Evolutionary conservation across 768 basidiomycete species (phyloP).

Genomic region (Tricholoma matsutake): DNA sequence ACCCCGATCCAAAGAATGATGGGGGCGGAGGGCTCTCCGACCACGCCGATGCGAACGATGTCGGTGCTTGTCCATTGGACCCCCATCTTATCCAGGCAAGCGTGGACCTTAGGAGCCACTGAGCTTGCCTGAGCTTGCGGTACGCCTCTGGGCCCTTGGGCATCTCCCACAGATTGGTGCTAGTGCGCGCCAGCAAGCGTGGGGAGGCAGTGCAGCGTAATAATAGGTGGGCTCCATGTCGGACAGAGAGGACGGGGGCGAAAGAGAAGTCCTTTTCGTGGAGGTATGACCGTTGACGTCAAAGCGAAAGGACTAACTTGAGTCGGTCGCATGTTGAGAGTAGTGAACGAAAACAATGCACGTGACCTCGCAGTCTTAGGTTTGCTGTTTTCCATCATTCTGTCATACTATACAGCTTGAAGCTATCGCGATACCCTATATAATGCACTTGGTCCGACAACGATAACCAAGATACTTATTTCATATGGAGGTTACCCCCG

Average conservation of each 20-base stretch:
- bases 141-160: slow-evolving; percentile 5
- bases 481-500: slow-evolving; percentile 19
- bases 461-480: background rate
- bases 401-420: background rate
- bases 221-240: background rate
- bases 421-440: slow-evolving; percentile 6
- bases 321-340: too few species aligned
- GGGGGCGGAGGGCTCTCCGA: slow-evolving; percentile 12
- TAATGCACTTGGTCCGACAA: slow-evolving; percentile 4
- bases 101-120: slow-evolving; percentile 5
- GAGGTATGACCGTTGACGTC: too few species aligned
- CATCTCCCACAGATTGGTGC: slow-evolving; percentile 1
- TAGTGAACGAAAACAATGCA: too few species aligned
- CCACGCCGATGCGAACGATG: slow-evolving; percentile 24
- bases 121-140: slow-evolving; percentile 4
- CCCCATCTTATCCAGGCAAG: slow-evolving; percentile 3
- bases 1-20: slow-evolving; percentile 34
- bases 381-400: slow-evolving; percentile 5
- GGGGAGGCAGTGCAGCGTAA: slow-evolving; percentile 5
- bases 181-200: slow-evolving; percentile 3
- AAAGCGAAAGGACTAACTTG: too few species aligned
- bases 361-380: too few species aligned
- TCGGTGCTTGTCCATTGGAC: slow-evolving; percentile 28
- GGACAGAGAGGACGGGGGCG: background rate
- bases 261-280: background rate